Evolutionary conservation across 768 basidiomycete genomes (phyloP).

Genomic region (Mycena filopes): DNA sequence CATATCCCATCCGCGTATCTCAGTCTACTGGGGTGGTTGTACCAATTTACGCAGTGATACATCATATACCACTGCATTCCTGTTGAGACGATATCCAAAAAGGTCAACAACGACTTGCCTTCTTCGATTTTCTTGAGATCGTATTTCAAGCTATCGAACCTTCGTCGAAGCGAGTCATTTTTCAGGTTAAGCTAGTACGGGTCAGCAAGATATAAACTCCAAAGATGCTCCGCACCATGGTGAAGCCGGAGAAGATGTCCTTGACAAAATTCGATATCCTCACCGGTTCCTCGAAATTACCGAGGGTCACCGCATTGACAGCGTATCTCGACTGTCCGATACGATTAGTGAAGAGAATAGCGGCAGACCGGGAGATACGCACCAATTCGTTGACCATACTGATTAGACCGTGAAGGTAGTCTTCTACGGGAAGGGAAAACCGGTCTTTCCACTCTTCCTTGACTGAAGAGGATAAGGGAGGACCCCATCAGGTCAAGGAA

Average conservation of each 20-base stretch:
- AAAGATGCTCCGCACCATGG: constrained; percentile 63
- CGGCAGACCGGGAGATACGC: constrained; percentile 40
- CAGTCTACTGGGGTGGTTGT: constrained; percentile 8
- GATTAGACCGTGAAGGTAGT: constrained; percentile 86
- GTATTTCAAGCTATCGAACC: constrained; percentile 87
- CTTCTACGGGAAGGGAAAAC: constrained; percentile 73
- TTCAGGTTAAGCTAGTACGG: constrained; percentile 77
- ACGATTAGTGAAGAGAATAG: neutral
- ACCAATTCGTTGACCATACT: constrained; percentile 85
- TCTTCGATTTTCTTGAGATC: constrained; percentile 92
- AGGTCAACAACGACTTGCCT: constrained; percentile 54
- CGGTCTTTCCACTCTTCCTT: constrained; percentile 76
- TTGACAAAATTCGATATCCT: constrained; percentile 84
- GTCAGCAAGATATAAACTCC: constrained; percentile 3
- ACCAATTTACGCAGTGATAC: constrained; percentile 79
- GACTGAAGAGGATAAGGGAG: constrained; percentile 53
- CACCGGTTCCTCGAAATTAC: constrained; percentile 82
- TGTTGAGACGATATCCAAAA: constrained; percentile 17
- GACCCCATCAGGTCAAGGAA: constrained; percentile 1
- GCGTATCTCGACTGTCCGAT: constrained; percentile 76
- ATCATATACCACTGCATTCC: constrained; percentile 79
- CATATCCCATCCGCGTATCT: too few species aligned
- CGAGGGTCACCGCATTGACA: constrained; percentile 85
- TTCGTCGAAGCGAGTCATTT: constrained; percentile 77
- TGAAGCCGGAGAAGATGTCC: constrained; percentile 84